Evolutionary conservation across 163 green algal species (phyloP).

Genomic region (Prototheca stagnorum): DNA sequence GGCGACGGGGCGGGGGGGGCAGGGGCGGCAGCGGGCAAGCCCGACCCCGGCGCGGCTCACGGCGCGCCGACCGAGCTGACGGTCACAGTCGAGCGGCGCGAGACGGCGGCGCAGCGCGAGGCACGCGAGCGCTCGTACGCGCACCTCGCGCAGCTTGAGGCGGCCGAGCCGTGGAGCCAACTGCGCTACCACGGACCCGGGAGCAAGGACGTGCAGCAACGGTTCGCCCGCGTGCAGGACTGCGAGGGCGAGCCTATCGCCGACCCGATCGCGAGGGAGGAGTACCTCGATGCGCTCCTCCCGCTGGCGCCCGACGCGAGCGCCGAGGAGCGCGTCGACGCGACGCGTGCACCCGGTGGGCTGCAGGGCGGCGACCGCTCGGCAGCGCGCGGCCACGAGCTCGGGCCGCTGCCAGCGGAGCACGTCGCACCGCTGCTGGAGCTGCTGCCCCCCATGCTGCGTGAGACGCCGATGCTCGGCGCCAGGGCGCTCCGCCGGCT

Average conservation of each 20-base stretch:
- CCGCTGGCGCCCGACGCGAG: not conserved
- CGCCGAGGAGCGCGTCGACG: not conserved
- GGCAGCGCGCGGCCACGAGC: too few relatives aligned
- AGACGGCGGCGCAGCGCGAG: slow-evolving; percentile 69
- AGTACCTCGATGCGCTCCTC: slow-evolving; percentile 32
- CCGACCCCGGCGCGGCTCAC: slow-evolving; percentile 1
- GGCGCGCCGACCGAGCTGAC: slow-evolving; percentile 14
- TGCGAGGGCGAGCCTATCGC: slow-evolving; percentile 2
- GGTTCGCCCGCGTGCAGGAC: slow-evolving; percentile 3
- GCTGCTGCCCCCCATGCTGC: too few relatives aligned
- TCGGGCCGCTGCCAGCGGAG: too few relatives aligned
- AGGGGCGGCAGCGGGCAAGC: not conserved
- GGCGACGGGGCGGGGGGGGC: slow-evolving; percentile 6
- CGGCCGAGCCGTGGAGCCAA: slow-evolving; percentile 48
- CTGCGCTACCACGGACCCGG: slow-evolving; percentile 20
- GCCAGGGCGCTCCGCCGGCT: not conserved
- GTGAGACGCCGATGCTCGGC: too few relatives aligned
- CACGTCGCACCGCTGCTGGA: too few relatives aligned
- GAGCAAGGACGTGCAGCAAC: not conserved
- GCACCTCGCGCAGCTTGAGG: slow-evolving; percentile 53
- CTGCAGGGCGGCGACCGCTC: too few relatives aligned
- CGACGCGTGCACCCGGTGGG: too few relatives aligned
- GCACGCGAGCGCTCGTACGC: slow-evolving; percentile 51
- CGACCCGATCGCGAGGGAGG: slow-evolving; percentile 10
- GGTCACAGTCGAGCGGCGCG: slow-evolving; percentile 52